Evolutionary conservation across 768 basidiomycete species (phyloP).

Genomic region (Tricholomella constricta): DNA sequence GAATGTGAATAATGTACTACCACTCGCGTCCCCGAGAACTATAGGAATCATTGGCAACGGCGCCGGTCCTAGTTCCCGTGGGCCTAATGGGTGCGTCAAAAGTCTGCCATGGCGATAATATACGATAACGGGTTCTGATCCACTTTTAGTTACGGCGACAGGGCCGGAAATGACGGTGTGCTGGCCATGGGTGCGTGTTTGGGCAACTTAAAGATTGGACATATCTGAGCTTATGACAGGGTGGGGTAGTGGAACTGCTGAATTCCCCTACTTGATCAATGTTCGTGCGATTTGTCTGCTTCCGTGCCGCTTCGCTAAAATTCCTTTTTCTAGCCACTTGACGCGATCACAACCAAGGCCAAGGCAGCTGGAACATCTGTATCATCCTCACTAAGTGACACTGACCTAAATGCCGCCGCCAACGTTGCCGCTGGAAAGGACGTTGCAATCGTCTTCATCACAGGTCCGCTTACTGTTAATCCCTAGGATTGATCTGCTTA

Average conservation of each 20-base stretch:
- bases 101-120: neutral
- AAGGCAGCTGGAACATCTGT: slow-evolving; percentile 40
- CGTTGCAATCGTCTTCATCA: slow-evolving; percentile 57
- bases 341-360: slow-evolving; percentile 47
- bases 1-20: slow-evolving; percentile 47
- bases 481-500: neutral
- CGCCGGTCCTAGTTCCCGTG: slow-evolving; percentile 51
- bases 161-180: slow-evolving; percentile 58
- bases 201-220: slow-evolving; percentile 17
- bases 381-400: slow-evolving; percentile 50
- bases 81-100: slow-evolving; percentile 52
- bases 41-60: slow-evolving; percentile 63
- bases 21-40: slow-evolving; percentile 46
- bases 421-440: slow-evolving; percentile 46
- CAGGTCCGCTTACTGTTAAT: slow-evolving; percentile 27
- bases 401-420: slow-evolving; percentile 46
- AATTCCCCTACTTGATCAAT: slow-evolving; percentile 52
- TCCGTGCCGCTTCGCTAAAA: neutral
- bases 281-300: slow-evolving; percentile 27
- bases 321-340: slow-evolving; percentile 33
- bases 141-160: slow-evolving; percentile 42
- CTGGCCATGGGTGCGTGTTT: slow-evolving; percentile 59
- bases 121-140: neutral
- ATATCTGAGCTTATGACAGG: slow-evolving; percentile 25
- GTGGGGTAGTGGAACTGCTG: slow-evolving; percentile 53